Evolutionary conservation across 352 stramenopile genomes (phyloP).

Genomic region (Pythium pectinolyticum): DNA sequence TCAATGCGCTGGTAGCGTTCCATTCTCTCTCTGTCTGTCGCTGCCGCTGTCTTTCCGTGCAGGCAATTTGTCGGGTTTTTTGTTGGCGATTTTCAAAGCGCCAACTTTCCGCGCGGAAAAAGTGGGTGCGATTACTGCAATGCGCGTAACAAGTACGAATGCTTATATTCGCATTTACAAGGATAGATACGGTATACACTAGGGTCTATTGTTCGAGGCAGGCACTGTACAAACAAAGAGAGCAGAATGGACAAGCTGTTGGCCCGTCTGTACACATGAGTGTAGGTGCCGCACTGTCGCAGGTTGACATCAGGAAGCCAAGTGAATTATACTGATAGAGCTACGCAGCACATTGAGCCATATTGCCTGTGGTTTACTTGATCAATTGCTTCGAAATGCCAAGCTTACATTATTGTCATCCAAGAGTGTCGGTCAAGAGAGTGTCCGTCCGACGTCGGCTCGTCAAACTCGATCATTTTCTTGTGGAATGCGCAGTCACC

Average conservation of each 20-base stretch:
- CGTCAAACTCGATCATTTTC: slow-evolving; percentile 32
- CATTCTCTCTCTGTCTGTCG: slow-evolving; percentile 32
- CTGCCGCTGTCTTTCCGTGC: background rate
- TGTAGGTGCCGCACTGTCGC: slow-evolving; percentile 26
- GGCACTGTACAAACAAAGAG: no score
- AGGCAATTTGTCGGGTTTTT: background rate
- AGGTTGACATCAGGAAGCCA: background rate
- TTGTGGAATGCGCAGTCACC: slow-evolving; percentile 36
- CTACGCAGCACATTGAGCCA: slow-evolving; percentile 9
- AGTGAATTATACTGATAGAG: background rate
- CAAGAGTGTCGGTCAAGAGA: slow-evolving; percentile 22
- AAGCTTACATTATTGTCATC: no score
- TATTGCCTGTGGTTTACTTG: background rate
- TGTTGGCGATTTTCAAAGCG: slow-evolving; percentile 1
- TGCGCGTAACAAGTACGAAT: no score
- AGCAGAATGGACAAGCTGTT: background rate
- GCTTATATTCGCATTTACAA: no score
- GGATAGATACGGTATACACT: background rate
- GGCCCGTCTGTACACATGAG: slow-evolving; percentile 15
- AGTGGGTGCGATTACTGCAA: background rate
- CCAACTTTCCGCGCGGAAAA: slow-evolving; percentile 6
- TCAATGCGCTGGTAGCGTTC: slow-evolving; percentile 93
- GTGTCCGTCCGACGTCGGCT: slow-evolving; percentile 6
- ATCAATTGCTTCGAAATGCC: background rate
- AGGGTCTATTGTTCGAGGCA: no score